These are phyloP conservation scores for Juglanconis juglandina DNA, from an alignment of 2,329 filamentous ascomycete species.

Conservation along the genomic window DNA sequence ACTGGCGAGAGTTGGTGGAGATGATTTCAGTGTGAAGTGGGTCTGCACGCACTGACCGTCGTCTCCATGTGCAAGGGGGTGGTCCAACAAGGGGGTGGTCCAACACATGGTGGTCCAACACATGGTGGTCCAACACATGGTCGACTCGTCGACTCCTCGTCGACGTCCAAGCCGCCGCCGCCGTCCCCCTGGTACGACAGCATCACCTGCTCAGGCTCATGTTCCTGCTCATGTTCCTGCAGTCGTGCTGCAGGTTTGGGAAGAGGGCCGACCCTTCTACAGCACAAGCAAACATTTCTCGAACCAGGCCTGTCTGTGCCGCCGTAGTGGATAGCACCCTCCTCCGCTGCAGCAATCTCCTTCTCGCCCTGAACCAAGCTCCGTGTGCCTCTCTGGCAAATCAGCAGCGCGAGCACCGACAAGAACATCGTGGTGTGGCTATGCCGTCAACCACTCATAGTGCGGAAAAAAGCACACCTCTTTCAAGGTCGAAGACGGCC, in stretches of 20 bases:
- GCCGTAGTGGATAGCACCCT: not conserved
- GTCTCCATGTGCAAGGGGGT: too few species aligned
- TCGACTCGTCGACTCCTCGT: not conserved
- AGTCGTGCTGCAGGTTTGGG: conserved; percentile 3
- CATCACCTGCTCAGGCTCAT: not conserved
- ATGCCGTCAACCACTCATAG: not conserved
- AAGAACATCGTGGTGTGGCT: not conserved
- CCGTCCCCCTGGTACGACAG: not conserved
- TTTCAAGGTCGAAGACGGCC: too few species aligned
- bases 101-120: too few species aligned
- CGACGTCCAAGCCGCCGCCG: too few species aligned
- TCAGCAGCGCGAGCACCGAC: not conserved
- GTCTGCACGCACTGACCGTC: too few species aligned
- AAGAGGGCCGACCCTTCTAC: conserved; percentile 1
- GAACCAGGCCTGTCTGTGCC: not conserved
- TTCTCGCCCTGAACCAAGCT: not conserved
- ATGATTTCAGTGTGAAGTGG: too few species aligned
- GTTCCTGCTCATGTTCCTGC: not conserved
- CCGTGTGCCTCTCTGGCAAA: not conserved
- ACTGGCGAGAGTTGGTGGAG: too few species aligned
- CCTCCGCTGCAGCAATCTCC: not conserved
- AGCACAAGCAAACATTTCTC: not conserved
- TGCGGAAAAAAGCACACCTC: too few species aligned
- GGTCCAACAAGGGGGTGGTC: too few species aligned
- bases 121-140: not conserved